A percentile compares a stretch with the other conserved stretches of the same genome.
These are phyloP conservation scores for Paratinospora sagittata DNA, from an alignment of 164 flowering plant species.

Conservation along the genomic window DNA sequence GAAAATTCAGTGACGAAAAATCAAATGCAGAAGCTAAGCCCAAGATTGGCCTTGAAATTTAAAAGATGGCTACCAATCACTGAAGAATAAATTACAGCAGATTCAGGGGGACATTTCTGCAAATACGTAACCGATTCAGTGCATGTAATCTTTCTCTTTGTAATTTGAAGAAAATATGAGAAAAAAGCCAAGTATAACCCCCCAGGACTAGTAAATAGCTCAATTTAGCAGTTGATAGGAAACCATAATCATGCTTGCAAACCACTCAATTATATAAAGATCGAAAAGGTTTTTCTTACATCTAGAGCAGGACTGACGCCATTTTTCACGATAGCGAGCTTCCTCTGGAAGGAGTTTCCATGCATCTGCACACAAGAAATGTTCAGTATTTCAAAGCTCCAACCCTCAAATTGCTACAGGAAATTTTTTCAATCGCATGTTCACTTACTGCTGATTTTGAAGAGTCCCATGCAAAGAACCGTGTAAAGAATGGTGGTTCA, in stretches of 20 bases:
- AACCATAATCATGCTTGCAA: neutral
- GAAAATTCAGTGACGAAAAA: neutral
- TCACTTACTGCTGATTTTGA: constrained; percentile 79
- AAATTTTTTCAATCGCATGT: neutral
- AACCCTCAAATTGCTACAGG: neutral
- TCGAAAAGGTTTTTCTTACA: constrained; percentile 37
- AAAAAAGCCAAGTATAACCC: neutral
- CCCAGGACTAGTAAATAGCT: neutral
- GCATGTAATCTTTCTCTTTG: neutral
- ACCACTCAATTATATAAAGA: neutral
- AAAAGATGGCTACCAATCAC: too few species aligned
- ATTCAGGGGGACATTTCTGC: too few species aligned
- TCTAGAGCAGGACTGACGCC: constrained; percentile 57
- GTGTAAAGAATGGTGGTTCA: constrained; percentile 88
- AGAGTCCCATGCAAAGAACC: constrained; percentile 94
- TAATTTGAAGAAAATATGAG: neutral
- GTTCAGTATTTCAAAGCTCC: neutral
- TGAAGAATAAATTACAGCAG: too few species aligned
- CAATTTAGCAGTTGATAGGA: neutral
- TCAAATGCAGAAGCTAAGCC: neutral
- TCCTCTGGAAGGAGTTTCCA: constrained; percentile 95
- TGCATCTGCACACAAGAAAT: constrained; percentile 63
- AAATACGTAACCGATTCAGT: neutral
- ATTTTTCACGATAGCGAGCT: constrained; percentile 65
- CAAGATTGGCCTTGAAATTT: neutral